Evolutionary conservation across 2,329 filamentous ascomycete species (phyloP), one percentile per base, ranked within the genome.

Genomic region (Calonectria leucothoes): DNA sequence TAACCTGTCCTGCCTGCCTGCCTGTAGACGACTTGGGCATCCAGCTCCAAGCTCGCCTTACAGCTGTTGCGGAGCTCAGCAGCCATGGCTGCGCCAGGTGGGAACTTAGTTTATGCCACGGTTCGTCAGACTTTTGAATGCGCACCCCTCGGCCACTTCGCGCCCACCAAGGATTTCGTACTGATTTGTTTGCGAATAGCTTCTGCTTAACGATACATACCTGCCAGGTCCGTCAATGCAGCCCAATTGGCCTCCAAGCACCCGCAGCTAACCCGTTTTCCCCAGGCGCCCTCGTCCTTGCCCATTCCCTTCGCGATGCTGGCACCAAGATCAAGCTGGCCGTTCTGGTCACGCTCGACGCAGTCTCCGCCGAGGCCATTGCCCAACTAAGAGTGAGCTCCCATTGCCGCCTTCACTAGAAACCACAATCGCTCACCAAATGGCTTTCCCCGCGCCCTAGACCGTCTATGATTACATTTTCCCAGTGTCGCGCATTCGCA

Each of bases 241-340:
- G 37, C 27, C 37, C 74, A 73, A 75, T 77, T 76, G 66, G 63
- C 63, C 66, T 66, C 37, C 29, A 8, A 14, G 17, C 42, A 55
- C n/a, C 48, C 37, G 39, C 31, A 20, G 57, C 75, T 79, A 51
- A 78, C 51, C 42, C 66, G 33, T 59, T 37, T 42, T 65, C 55
- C 55, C 33, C 78, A 98, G 96, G 97, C 84, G 96, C 96, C 73
- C 92, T 97, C 79, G 96, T 99, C 59, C 92, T 99, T 76, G 96
- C 95, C 74, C 96, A 98, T 87, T 98, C 97, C 39, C 88, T 99
- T 71, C 94, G 95, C 85, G 97, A 99, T 93, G 93, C 92, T 80
- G 95, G 95, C 71, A 95, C 96, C 45, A 92, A 89, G 78, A 74
- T 73, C 72, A 96, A 95, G 87, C 89, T 99, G 80, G 95, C 93